Evolutionary conservation across 768 basidiomycete species (phyloP).

Genomic region (Hericium alpestre): DNA sequence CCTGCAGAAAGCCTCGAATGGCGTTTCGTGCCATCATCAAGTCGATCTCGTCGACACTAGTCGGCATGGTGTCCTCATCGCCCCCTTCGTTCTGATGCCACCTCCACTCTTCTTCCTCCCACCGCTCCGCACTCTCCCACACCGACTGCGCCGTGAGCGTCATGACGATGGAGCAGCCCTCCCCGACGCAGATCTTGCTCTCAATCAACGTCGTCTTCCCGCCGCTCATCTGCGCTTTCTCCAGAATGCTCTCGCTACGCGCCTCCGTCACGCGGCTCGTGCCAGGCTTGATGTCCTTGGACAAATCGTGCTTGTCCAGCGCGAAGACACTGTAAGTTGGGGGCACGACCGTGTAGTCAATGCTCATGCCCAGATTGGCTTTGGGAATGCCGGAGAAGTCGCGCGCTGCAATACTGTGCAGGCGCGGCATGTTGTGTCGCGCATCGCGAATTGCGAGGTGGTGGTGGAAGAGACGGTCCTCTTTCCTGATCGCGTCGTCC

Average conservation of each 20-base stretch:
- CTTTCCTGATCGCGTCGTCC: constrained; percentile 22
- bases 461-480: constrained; percentile 26
- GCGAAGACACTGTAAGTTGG: constrained; percentile 18
- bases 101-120: neutral
- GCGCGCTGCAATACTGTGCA: constrained; percentile 18
- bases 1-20: neutral
- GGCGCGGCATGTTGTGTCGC: constrained; percentile 17
- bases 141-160: constrained; percentile 24
- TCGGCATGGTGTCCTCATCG: neutral
- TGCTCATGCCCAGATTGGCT: constrained; percentile 21
- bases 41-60: neutral
- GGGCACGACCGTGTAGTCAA: constrained; percentile 26
- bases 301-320: constrained; percentile 12
- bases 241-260: constrained; percentile 27
- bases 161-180: constrained; percentile 19
- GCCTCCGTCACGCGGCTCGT: constrained; percentile 22
- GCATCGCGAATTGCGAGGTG: constrained; percentile 26
- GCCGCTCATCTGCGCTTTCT: constrained; percentile 25
- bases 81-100: neutral
- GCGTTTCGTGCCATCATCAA: neutral
- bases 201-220: constrained; percentile 24
- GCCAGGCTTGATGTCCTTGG: constrained; percentile 3
- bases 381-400: constrained; percentile 18
- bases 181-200: constrained; percentile 24
- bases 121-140: constrained; percentile 10